phyloP scores from a whole-genome alignment of 2,329 filamentous ascomycete genomes.

The Calycina herbarum region DNA sequence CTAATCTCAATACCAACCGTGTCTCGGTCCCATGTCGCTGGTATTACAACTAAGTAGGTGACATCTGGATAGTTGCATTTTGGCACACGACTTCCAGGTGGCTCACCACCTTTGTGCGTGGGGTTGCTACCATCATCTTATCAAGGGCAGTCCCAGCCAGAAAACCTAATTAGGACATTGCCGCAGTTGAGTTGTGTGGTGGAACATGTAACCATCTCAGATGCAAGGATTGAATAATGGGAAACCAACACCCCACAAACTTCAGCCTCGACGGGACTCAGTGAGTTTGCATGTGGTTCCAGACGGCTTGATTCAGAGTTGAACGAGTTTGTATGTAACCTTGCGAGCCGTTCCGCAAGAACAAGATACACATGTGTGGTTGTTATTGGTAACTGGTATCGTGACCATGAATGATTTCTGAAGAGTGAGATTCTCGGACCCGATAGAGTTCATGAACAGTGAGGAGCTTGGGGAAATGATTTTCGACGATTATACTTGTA shows the following conservation, averaged over 20 bases:
- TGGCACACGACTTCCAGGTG: background rate
- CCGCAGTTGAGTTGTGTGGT: background rate
- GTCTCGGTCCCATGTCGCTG: background rate
- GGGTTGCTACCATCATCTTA: background rate
- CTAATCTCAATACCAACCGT: background rate
- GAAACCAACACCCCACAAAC: background rate
- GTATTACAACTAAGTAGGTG: background rate
- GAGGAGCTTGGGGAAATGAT: background rate
- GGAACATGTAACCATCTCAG: background rate
- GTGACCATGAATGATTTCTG: background rate
- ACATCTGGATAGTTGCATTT: background rate
- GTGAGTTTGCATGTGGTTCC: background rate
- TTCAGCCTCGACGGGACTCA: background rate
- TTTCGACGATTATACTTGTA: background rate
- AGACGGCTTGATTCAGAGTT: background rate
- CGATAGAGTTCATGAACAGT: background rate
- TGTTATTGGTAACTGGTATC: background rate
- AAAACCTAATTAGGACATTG: background rate
- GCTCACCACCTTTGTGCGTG: background rate
- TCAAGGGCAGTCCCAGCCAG: background rate
- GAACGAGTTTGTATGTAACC: background rate
- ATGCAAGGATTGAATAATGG: background rate
- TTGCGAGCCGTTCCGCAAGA: conserved; percentile 1
- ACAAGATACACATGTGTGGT: background rate
- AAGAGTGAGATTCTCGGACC: no score